phyloP scores from a whole-genome alignment of 345 rosid genomes.

The Rhodamnia argentea region DNA sequence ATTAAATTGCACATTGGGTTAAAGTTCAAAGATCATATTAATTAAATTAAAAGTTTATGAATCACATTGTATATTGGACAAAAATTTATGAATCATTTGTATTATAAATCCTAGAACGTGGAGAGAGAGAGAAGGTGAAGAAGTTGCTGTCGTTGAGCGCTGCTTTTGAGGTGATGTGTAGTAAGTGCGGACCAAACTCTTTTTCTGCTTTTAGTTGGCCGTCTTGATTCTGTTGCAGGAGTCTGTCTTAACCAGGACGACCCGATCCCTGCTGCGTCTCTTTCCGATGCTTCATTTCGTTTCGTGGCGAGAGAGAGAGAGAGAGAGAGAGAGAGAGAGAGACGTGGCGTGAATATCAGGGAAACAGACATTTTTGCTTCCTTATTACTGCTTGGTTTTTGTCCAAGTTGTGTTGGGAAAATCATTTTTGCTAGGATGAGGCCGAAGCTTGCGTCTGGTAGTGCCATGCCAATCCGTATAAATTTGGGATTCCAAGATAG shows the following conservation, averaged over 20 bases:
- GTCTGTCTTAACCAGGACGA: neutral
- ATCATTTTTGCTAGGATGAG: neutral
- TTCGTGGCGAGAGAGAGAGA: neutral
- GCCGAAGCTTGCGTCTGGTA: neutral
- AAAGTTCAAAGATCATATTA: too few relatives aligned
- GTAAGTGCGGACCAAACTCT: constrained; percentile 6
- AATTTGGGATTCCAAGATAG: neutral
- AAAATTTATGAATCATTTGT: too few relatives aligned
- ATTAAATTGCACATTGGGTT: too few relatives aligned
- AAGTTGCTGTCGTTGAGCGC: constrained; percentile 1
- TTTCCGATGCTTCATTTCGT: neutral
- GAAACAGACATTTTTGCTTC: neutral
- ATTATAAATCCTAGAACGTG: too few relatives aligned
- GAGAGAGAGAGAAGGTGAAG: neutral
- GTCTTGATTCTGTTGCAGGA: constrained; percentile 9
- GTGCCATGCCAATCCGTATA: neutral
- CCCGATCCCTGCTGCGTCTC: neutral
- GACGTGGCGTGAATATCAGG: constrained; percentile 10
- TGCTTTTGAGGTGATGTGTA: constrained; percentile 26
- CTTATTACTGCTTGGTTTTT: neutral
- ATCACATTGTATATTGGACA: too few relatives aligned
- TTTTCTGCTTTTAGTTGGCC: constrained; percentile 17
- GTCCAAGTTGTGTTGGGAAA: neutral
- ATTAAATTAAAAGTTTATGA: too few relatives aligned
- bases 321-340: constrained; percentile 4